phyloP scores from a whole-genome alignment of 2,329 filamentous ascomycete genomes.

The Macroventuria anomochaeta region DNA sequence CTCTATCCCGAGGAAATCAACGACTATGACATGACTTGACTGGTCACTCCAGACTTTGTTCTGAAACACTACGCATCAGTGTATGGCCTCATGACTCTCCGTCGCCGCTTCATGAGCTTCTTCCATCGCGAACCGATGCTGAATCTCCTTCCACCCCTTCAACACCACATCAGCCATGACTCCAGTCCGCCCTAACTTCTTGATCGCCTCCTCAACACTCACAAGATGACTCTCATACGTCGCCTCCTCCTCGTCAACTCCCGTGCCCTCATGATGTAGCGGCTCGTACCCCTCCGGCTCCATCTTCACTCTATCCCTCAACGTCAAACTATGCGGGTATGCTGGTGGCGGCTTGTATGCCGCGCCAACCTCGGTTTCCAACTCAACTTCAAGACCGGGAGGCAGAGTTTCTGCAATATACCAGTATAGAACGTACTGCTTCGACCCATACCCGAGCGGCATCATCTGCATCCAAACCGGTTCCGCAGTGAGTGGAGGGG shows the following conservation, averaged over 20 bases:
- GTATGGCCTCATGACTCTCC: slow-evolving; percentile 29
- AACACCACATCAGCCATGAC: slow-evolving; percentile 56
- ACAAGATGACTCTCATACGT: slow-evolving; percentile 54
- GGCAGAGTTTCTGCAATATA: slow-evolving; percentile 57
- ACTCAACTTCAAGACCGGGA: slow-evolving; percentile 41
- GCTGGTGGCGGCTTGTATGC: slow-evolving; percentile 49
- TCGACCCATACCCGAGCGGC: slow-evolving; percentile 39
- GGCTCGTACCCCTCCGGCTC: slow-evolving; percentile 55
- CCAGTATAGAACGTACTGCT: slow-evolving; percentile 57
- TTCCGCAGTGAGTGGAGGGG: slow-evolving; percentile 47
- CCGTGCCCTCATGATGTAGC: slow-evolving; percentile 54
- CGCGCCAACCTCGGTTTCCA: slow-evolving; percentile 29
- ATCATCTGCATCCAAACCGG: slow-evolving; percentile 56
- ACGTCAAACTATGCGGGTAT: slow-evolving; percentile 45
- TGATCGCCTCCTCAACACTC: slow-evolving; percentile 52
- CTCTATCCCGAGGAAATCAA: slow-evolving; percentile 4
- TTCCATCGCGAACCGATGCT: slow-evolving; percentile 42
- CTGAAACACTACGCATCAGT: neutral
- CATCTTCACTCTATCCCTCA: slow-evolving; percentile 48
- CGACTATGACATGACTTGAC: slow-evolving; percentile 1
- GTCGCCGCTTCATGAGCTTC: slow-evolving; percentile 20
- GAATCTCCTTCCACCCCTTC: slow-evolving; percentile 54
- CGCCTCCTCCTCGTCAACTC: slow-evolving; percentile 56
- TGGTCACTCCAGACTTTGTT: neutral
- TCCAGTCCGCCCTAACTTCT: slow-evolving; percentile 47